phyloP scores from a whole-genome alignment of 2,329 filamentous ascomycete species.

The Cercospora beticola region DNA sequence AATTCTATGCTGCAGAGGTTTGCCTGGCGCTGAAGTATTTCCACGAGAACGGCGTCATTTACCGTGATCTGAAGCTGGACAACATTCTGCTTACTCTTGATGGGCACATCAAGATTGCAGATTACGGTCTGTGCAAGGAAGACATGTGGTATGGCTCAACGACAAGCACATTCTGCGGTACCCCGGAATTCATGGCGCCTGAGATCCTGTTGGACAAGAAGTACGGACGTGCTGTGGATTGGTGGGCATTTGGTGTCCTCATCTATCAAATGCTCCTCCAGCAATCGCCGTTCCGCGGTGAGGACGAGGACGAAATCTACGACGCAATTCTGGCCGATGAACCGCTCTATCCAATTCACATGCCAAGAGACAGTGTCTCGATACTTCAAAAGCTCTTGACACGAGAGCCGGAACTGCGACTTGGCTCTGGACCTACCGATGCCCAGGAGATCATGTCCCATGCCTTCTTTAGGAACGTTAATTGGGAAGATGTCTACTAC shows the following conservation, averaged over 20 bases:
- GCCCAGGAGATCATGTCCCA: slow-evolving; percentile 99
- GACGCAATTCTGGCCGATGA: slow-evolving; percentile 97
- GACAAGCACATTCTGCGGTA: slow-evolving; percentile 97
- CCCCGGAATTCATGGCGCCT: slow-evolving; percentile 99
- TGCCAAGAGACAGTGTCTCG: slow-evolving; percentile 95
- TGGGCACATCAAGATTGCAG: slow-evolving; percentile 96
- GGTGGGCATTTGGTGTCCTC: slow-evolving; percentile 98
- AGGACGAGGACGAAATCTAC: slow-evolving; percentile 99
- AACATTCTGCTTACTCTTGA: slow-evolving; percentile 93
- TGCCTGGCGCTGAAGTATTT: slow-evolving; percentile 98
- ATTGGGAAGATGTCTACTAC: slow-evolving; percentile 98
- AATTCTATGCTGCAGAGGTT: slow-evolving; percentile 97
- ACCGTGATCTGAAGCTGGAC: slow-evolving; percentile 76
- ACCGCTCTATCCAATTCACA: slow-evolving; percentile 95
- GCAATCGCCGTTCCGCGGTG: slow-evolving; percentile 96
- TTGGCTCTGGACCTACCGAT: slow-evolving; percentile 93
- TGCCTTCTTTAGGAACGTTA: slow-evolving; percentile 95
- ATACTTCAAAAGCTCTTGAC: slow-evolving; percentile 97
- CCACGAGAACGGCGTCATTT: slow-evolving; percentile 98
- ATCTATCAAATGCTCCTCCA: slow-evolving; percentile 99
- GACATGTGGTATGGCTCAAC: slow-evolving; percentile 99
- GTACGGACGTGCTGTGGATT: slow-evolving; percentile 94
- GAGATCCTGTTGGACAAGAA: slow-evolving; percentile 99
- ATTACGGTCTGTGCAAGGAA: slow-evolving; percentile 98
- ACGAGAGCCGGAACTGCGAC: slow-evolving; percentile 85